Evolutionary conservation across 2,329 filamentous ascomycete species (phyloP).

Genomic region (Calonectria naviculata): DNA sequence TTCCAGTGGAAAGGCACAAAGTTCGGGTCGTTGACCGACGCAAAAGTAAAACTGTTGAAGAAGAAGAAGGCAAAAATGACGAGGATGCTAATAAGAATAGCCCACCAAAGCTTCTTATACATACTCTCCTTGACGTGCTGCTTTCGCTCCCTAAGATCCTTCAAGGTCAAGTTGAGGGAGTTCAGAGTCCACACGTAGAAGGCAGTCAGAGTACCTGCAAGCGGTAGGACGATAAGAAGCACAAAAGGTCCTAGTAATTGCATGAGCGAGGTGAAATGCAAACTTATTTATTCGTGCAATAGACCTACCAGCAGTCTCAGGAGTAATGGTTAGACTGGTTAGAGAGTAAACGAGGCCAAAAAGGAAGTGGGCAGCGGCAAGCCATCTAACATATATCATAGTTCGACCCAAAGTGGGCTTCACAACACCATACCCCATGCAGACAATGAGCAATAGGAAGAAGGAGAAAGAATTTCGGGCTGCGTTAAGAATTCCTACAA

Average conservation of each 20-base stretch:
- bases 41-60: constrained; percentile 96
- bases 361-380: constrained; percentile 92
- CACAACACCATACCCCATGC: constrained; percentile 99
- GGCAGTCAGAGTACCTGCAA: constrained; percentile 91
- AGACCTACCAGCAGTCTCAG: constrained; percentile 80
- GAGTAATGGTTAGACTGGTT: constrained; percentile 87
- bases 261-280: constrained; percentile 30
- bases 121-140: constrained; percentile 93
- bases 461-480: constrained; percentile 98
- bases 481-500: constrained; percentile 94
- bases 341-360: constrained; percentile 96
- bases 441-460: constrained; percentile 96
- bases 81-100: constrained; percentile 89
- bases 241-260: constrained; percentile 77
- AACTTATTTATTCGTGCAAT: background rate
- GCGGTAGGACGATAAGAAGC: constrained; percentile 90
- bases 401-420: constrained; percentile 91
- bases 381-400: constrained; percentile 92
- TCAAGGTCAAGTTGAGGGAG: constrained; percentile 93
- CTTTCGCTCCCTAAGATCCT: constrained; percentile 93
- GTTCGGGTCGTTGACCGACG: constrained; percentile 83
- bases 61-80: constrained; percentile 99
- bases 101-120: constrained; percentile 99
- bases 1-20: constrained; percentile 99
- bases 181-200: constrained; percentile 99